Base-by-base conservation (phyloP, 2,329 filamentous ascomycete genomes). In the Verticillium dahliae region DNA sequence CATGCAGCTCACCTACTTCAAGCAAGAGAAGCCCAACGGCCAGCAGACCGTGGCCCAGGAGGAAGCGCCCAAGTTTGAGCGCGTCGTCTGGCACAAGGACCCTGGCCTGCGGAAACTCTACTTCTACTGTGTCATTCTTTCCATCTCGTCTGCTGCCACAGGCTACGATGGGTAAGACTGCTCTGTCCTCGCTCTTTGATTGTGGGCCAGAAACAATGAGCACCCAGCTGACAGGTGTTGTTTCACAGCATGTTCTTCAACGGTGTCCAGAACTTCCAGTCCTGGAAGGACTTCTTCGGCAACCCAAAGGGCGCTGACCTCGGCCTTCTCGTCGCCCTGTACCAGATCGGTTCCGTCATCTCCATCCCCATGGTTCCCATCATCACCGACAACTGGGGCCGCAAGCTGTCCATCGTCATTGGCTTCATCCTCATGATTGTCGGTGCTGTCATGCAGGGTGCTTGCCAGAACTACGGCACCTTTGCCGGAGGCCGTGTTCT, bases 281-380 rank as follows among this genome's bases (percentile, higher is more conserved):
- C 71, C 33, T 82, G 79, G 79, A 73, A 78, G 67, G 68, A 69
- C 27, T 80, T 78, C 69, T 85, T 85, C 66, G 72, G 74, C 35
- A 58, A 81, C 61, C 83, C 76, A 0, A 50, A 77, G 69, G 70
- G 79, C 65, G 69, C 73, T 62, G 66, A 72, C 70, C 72, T 79
- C 7, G 85, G 85, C 59, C 77, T 87, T 37, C 75, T 87, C 3
- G 80, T 80, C 10, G 82, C 84, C 7, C 80, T 84, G 64, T 87
- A 87, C 71, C 83, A 83, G 66, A 80, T 87, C 50, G 85, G 85
- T 56, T 83, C 81, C 61, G 78, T 87, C 63, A 72, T 76, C 54
- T 82, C 81, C 31, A 81, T 87, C 50, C 83, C 83, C 2, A 73
- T 87, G 37, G 83, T 86, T 9, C 81, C 84, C 3, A 70, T 81